Evolutionary conservation across 345 rosid species (phyloP), one percentile per base, ranked within the genome.

Genomic region (Hypericum androsaemum): DNA sequence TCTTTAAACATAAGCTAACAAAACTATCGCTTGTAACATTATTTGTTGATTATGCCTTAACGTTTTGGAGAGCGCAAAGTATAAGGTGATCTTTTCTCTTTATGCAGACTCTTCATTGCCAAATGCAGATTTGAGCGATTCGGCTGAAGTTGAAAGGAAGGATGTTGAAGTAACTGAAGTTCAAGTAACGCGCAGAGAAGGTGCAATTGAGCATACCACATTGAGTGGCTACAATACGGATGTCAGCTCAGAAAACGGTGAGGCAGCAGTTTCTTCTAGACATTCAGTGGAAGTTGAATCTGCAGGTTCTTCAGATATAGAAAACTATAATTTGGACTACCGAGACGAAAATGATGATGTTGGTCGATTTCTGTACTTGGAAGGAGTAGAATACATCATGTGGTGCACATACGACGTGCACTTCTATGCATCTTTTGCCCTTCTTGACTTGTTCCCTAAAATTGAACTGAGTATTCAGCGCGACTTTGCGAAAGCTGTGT

Each of bases 351-450:
- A 12, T 15, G 82, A 84, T 17, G 95, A 90, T 59, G 96, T 84
- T 73, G 98, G 98, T 39, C 70, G 94, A 69, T 90, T 90, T 73
- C 65, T 90, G 49, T 90, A 90, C 72, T 75, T 90, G 77, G 98
- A 90, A 90, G 98, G 98, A 57, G 81, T 87, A 12, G 98, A 90
- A 65, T 90, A 90, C 69, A 64, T 87, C 47, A 90, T 90, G 98
- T 90, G 98, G 98, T 79, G 87, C 74, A 90, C 98, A 13, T 90
- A 90, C 58, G 98, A 90, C 66, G 98, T 90, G 12, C 98, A 90
- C 68, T 90, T 90, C 74, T 87, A 90, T 64, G 98, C 98, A 62
- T 90, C 96, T 3, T 90, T 87, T 72, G 96, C 96, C 3, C 96
- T 90, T 52, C 89, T 90, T 56, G 79, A 68, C 64, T 73, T 90